Conservation (phyloP, 1,284 basidiomycete genomes). For the Rhodotorula sp. region DNA sequence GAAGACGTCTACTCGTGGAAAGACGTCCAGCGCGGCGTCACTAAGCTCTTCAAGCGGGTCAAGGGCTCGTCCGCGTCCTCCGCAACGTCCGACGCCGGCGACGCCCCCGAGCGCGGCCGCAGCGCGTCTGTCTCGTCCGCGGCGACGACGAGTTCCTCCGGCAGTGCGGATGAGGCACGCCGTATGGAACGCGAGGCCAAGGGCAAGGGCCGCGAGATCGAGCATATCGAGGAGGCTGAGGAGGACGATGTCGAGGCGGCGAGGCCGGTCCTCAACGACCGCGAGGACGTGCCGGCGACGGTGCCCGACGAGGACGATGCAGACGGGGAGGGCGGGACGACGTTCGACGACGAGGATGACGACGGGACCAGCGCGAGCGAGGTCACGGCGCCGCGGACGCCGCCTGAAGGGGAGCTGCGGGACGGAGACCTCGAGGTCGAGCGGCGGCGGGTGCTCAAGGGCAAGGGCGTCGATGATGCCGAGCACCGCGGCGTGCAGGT, state of each 20-base stretch:
- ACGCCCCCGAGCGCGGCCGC: constrained; percentile 1
- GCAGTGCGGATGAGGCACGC: constrained; percentile 18
- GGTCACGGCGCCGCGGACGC: constrained; percentile 16
- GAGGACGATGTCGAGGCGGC: constrained; percentile 29
- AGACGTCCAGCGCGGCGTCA: constrained; percentile 28
- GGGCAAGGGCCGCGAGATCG: constrained; percentile 33
- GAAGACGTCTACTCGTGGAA: constrained; percentile 37
- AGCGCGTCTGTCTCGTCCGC: not conserved
- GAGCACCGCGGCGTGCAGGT: constrained; percentile 2
- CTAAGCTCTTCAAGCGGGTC: constrained; percentile 36
- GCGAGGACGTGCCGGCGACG: not conserved
- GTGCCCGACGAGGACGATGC: constrained; percentile 1
- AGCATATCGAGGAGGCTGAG: constrained; percentile 40
- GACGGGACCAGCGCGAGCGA: constrained; percentile 14
- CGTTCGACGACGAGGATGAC: not conserved
- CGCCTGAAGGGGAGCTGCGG: constrained; percentile 7
- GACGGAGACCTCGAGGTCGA: constrained; percentile 23
- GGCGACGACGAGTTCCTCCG: not conserved
- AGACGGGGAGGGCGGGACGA: not conserved
- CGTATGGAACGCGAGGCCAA: constrained; percentile 38
- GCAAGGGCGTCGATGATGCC: constrained; percentile 7
- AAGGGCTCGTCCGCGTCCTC: not conserved
- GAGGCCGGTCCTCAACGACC: not conserved
- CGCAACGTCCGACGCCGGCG: not conserved
- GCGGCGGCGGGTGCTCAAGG: constrained; percentile 12